Conservation (phyloP, 345 rosid genomes). For the Eucalyptus leucophloia region DNA sequence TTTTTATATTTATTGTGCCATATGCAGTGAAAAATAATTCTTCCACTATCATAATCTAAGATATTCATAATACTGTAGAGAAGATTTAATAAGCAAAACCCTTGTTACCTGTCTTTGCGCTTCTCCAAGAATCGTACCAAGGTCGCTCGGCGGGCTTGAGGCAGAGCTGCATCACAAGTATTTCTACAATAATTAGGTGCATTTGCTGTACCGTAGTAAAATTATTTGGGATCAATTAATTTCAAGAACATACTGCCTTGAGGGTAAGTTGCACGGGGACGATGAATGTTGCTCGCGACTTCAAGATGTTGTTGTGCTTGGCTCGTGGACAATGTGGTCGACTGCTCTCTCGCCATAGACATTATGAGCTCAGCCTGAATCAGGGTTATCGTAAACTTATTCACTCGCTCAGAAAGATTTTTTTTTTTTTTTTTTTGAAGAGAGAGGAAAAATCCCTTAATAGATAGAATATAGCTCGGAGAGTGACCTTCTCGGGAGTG, state of each 20-base stretch:
- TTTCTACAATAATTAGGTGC: not conserved
- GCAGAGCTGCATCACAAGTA: not conserved
- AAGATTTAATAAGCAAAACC: not conserved
- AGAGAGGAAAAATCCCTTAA: not conserved
- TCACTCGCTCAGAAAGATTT: not conserved
- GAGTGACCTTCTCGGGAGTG: not conserved
- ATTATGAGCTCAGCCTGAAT: not conserved
- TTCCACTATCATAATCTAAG: not conserved
- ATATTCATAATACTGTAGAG: not conserved
- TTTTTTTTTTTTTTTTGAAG: not conserved
- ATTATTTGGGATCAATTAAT: not conserved
- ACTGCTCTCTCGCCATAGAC: not conserved
- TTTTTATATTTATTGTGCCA: not conserved
- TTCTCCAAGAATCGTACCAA: not conserved
- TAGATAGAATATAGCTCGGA: not conserved
- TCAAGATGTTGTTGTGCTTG: not conserved
- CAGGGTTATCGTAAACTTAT: not conserved
- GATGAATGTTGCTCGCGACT: not conserved
- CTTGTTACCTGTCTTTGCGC: not conserved
- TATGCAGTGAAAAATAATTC: not conserved
- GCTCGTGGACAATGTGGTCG: not conserved
- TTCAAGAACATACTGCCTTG: not conserved
- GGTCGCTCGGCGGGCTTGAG: not conserved
- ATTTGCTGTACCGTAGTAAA: not conserved
- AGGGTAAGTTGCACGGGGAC: not conserved